These are phyloP conservation scores for Tuber aestivum DNA, from an alignment of 495 filamentous ascomycete species.

Conservation along the genomic window DNA sequence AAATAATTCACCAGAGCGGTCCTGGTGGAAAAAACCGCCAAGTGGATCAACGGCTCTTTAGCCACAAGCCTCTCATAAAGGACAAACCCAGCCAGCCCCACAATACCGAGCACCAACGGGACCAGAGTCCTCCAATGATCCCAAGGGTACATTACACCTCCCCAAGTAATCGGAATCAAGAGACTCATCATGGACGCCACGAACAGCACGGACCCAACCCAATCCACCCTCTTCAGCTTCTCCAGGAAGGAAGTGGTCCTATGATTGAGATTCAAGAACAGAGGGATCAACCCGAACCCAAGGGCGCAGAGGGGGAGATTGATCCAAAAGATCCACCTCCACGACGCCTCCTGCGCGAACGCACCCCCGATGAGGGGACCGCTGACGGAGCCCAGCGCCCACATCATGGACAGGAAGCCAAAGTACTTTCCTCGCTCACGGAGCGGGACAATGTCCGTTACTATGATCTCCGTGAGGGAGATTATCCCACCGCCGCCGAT, in stretches of 20 bases:
- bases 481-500: slow-evolving; percentile 67
- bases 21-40: slow-evolving; percentile 46
- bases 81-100: slow-evolving; percentile 46
- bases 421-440: slow-evolving; percentile 49
- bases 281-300: slow-evolving; percentile 43
- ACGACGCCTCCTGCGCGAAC: slow-evolving; percentile 59
- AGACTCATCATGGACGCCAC: slow-evolving; percentile 47
- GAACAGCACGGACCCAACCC: slow-evolving; percentile 56
- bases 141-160: slow-evolving; percentile 54
- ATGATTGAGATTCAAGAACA: slow-evolving; percentile 45
- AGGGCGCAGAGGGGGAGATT: slow-evolving; percentile 47
- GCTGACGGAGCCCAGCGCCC: slow-evolving; percentile 60
- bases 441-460: slow-evolving; percentile 60
- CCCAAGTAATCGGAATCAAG: slow-evolving; percentile 55
- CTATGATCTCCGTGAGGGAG: slow-evolving; percentile 57
- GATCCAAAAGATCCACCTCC: slow-evolving; percentile 53
- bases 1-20: slow-evolving; percentile 46
- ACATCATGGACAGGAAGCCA: slow-evolving; percentile 49
- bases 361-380: slow-evolving; percentile 66
- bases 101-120: slow-evolving; percentile 52
- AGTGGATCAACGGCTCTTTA: slow-evolving; percentile 47
- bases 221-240: slow-evolving; percentile 55
- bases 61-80: slow-evolving; percentile 51
- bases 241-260: slow-evolving; percentile 36
- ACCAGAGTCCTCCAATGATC: slow-evolving; percentile 51